These are phyloP conservation scores for Suhomyces yuchorum DNA, from an alignment of 1,139 yeast species.

Conservation along the genomic window DNA sequence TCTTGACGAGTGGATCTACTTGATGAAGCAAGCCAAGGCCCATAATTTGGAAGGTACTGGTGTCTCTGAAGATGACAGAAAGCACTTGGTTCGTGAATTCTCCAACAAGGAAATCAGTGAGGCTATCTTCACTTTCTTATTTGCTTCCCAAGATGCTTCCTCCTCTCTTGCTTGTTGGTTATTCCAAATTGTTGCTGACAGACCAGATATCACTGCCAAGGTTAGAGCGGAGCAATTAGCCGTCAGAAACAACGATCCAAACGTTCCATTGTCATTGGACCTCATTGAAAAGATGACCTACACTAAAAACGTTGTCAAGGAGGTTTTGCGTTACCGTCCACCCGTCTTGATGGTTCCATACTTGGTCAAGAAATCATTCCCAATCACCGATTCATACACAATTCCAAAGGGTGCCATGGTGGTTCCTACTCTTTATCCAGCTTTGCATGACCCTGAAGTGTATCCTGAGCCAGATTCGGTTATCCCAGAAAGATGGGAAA, in stretches of 20 bases:
- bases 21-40: slow-evolving; percentile 77
- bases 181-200: slow-evolving; percentile 92
- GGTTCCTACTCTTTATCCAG: slow-evolving; percentile 92
- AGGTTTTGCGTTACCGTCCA: slow-evolving; percentile 90
- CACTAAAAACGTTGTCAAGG: slow-evolving; percentile 88
- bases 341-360: slow-evolving; percentile 98
- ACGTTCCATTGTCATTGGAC: slow-evolving; percentile 61
- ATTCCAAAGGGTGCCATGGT: slow-evolving; percentile 98
- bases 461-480: slow-evolving; percentile 92
- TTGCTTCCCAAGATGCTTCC: slow-evolving; percentile 98
- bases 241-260: slow-evolving; percentile 78
- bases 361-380: slow-evolving; percentile 82
- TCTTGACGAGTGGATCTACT: slow-evolving; percentile 91
- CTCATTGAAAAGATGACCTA: slow-evolving; percentile 83
- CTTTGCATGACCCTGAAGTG: slow-evolving; percentile 95
- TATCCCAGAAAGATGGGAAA: slow-evolving; percentile 91
- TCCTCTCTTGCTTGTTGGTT: slow-evolving; percentile 98
- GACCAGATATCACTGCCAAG: slow-evolving; percentile 84
- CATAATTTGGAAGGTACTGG: slow-evolving; percentile 36
- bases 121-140: slow-evolving; percentile 91
- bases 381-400: slow-evolving; percentile 77
- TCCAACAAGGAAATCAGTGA: slow-evolving; percentile 90
- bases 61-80: slow-evolving; percentile 44
- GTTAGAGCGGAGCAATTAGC: slow-evolving; percentile 88
- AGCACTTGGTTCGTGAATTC: slow-evolving; percentile 75